Evolutionary conservation across 192 early-diverging fungal species (phyloP), one percentile per base, ranked within the genome.

Genomic region (Diversispora eburnea): DNA sequence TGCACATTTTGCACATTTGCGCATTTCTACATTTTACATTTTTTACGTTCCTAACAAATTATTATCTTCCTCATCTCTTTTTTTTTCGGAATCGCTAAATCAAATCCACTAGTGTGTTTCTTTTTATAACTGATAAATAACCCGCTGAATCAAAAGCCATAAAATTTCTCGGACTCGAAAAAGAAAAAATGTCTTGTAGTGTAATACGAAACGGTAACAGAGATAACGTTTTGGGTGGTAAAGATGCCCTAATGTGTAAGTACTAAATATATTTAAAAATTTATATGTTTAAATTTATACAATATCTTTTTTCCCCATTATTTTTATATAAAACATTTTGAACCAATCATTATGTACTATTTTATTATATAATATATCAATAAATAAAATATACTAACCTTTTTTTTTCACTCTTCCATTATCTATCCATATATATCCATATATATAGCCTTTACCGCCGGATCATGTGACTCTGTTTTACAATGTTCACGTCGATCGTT

Each of bases 391-490:
- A 19, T 8, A 48, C 15, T 17, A 47, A n/a, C 41, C 47, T 68
- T 33, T 46, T 20, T 33, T n/a, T n/a, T n/a, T n/a, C n/a, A n/a
- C n/a, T n/a, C n/a, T n/a, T 51, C 25, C 25, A 33, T 33, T 33
- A 39, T 54, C 25, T 54, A 46, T 68, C 8, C 22, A 51, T 54
- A 10, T 69, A 47, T 19, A 8, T 42, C 17, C 8, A n/a, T 1
- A 43, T 22, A 71, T 12, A 47, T 0, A 72, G 71, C 71, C 39
- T 72, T 72, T 62, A 72, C 71, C 13, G 71, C 71, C 12, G 71
- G 71, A 12, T 72, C 71, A 62, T 72, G 71, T 62, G 71, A 72
- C 15, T 72, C 71, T 3, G 71, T 72, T 33, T 58, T 72, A 41
- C 59, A 62, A 72, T 72, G 71, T 4, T 61, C 71, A 20, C 47